Evolutionary conservation across 2,329 filamentous ascomycete genomes (phyloP), one percentile per base, ranked within the genome.

Genomic region (Thermochaetoides dissita): DNA sequence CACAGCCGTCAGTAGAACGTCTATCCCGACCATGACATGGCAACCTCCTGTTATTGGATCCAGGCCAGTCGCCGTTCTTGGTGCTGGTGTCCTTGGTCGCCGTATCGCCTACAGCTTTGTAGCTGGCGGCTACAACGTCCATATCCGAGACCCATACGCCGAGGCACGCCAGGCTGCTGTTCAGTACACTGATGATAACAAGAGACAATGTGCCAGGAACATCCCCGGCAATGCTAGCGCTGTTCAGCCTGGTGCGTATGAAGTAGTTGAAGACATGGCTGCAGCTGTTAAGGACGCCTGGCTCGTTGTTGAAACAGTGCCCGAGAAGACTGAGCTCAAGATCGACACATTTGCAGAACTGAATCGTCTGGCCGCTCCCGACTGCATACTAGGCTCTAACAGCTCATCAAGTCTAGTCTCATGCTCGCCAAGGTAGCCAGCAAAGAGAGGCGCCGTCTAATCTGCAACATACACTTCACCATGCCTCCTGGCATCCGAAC

Each of bases 221-320:
- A 24, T 24, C 5, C 17, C 17, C 17, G 17, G 17, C 17, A 5
- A 24, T 24, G 17, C 17, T 24, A 24, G 5, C 17, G 17, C 17
- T 24, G 17, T 24, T 24, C 17, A 48, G 10, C 41, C 37, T 29
- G 43, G 40, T 12, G 38, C 41, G 17, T 46, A 39, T 1, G 34
- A 37, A 3, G 64, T 55, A 1, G 57, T 60, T 8, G 55, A 59
- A 8, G 56, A 62, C 30, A 51, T 72, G 1, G 43, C 56, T 3
- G 38, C 51, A 0, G 64, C 68, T 0, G 63, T 73, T 3, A 40
- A 51, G 1, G 54, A 65, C 29, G 65, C 68, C 2, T 76, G 67
- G 71, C 59, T 72, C 7, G 65, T 72, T n/a, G 62, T 72, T 46
- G 71, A 72, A 53, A 67, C 63, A 8, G 63, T 74, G 0, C 71